Base-by-base conservation (phyloP, 2,329 filamentous ascomycete species). In the Botrytis galanthina region DNA sequence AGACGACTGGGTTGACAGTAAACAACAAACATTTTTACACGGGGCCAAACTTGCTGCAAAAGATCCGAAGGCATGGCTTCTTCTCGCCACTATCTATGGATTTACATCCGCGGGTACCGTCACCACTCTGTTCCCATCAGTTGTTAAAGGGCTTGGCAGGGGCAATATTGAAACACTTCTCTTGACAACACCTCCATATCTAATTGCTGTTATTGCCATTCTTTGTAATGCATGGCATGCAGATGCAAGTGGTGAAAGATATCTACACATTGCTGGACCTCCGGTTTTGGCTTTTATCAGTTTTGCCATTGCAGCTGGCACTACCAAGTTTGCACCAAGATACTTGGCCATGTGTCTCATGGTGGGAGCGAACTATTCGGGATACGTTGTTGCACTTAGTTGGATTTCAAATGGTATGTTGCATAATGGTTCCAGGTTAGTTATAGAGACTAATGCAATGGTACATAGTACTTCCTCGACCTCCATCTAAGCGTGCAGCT, bases 381-480 rank as follows among this genome's bases (percentile, higher is more conserved):
- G 61, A 26, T 72, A 72, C 37, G 70, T 84, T 82, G 89, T 92
- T 3, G 85, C 86, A 2, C 84, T 92, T 9, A 87, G 89, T 14
- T 95, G 92, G 92, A 93, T 94, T 76, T 89, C 87, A 71, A 93
- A 91, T 80, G 71, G 69, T 71, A 51, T 16, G 32, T 71, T 42
- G 16, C 4, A 46, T n/a, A 20, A 26, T 29, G 4, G 18, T 4
- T 20, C 16, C 59, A 29, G 18, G 12, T 26, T 7, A 63, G 16
- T 22, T 46, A 18, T 48, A 18, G 42, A 3, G 8, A 69, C 69
- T 71, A 71, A 71, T 22, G 10, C 39, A 51, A 71, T 39, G 10
- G 46, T 18, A n/a, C 12, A 32, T 29, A 71, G 69, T 90, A 2
- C 85, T 77, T 59, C 75, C 76, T 18, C 72, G 76, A n/a, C 76